Evolutionary conservation across 2,329 filamentous ascomycete species (phyloP).

Genomic region (Aureobasidium uvarum): DNA sequence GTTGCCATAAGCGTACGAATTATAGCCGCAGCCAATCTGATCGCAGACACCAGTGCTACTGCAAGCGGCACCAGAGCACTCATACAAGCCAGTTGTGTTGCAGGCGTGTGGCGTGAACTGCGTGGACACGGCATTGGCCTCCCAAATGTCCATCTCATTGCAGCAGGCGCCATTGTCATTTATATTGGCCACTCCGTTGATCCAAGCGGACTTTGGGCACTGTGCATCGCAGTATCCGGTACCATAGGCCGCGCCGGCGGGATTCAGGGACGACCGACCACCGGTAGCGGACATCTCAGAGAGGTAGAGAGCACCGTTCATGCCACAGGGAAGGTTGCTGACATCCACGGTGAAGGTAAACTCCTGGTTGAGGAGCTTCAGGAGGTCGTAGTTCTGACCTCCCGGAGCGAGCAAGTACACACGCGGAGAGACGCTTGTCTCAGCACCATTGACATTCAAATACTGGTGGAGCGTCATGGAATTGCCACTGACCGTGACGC

Average conservation of each 20-base stretch:
- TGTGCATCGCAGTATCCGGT: conserved; percentile 57
- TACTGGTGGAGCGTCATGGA: conserved; percentile 49
- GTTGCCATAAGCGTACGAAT: conserved; percentile 64
- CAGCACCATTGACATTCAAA: conserved; percentile 42
- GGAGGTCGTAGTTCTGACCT: conserved; percentile 62
- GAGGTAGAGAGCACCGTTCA: conserved; percentile 70
- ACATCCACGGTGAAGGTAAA: conserved; percentile 72
- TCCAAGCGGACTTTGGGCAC: conserved; percentile 33
- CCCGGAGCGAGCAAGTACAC: conserved; percentile 62
- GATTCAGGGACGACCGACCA: conserved; percentile 49
- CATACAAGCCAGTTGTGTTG: conserved; percentile 52
- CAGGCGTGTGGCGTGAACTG: conserved; percentile 67
- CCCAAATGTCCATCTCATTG: conserved; percentile 67
- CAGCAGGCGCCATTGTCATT: conserved; percentile 61
- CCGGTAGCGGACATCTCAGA: conserved; percentile 62
- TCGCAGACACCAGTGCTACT: conserved; percentile 63
- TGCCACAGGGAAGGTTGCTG: conserved; percentile 64
- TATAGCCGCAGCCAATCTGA: conserved; percentile 69
- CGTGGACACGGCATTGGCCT: conserved; percentile 64
- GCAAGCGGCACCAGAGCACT: conserved; percentile 50
- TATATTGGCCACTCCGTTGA: conserved; percentile 44
- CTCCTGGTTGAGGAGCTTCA: conserved; percentile 64
- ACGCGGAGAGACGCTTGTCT: conserved; percentile 48
- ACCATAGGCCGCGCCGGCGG: conserved; percentile 56
- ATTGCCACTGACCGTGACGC: conserved; percentile 52